Conservation (phyloP, 2,329 filamentous ascomycete species). For the Aspergillus sp. region DNA sequence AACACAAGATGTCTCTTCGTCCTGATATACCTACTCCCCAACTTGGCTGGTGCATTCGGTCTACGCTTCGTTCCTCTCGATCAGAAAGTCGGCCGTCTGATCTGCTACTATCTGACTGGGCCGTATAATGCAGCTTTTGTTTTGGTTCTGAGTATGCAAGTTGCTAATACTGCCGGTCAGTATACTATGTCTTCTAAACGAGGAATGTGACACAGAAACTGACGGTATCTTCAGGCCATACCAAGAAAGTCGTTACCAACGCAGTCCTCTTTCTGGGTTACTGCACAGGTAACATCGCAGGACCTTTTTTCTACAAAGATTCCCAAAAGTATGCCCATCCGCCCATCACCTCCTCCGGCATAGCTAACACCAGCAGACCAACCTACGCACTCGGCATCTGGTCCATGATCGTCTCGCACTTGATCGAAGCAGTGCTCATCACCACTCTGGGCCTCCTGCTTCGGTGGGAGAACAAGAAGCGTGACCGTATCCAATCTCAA, state of each 20-base stretch:
- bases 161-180: slow-evolving; percentile 41
- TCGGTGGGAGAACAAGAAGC: slow-evolving; percentile 45
- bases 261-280: slow-evolving; percentile 57
- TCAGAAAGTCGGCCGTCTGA: slow-evolving; percentile 50
- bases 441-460: slow-evolving; percentile 43
- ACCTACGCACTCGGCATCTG: slow-evolving; percentile 50
- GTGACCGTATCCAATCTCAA: slow-evolving; percentile 46
- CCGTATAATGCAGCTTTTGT: slow-evolving; percentile 53
- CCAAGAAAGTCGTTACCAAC: slow-evolving; percentile 62
- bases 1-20: slow-evolving; percentile 51
- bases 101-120: slow-evolving; percentile 56
- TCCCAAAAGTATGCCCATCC: slow-evolving; percentile 39
- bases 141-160: slow-evolving; percentile 43
- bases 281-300: slow-evolving; percentile 57
- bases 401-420: slow-evolving; percentile 53
- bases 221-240: slow-evolving; percentile 44
- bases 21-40: slow-evolving; percentile 54
- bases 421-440: slow-evolving; percentile 48
- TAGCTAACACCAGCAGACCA: slow-evolving; percentile 26
- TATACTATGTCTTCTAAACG: not conserved
- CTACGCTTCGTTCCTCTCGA: slow-evolving; percentile 50
- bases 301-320: slow-evolving; percentile 59
- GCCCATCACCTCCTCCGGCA: not conserved
- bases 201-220: slow-evolving; percentile 10
- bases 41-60: slow-evolving; percentile 55